A percentile compares a stretch with the other conserved stretches of the same genome.
phyloP scores from a whole-genome alignment of 2,329 filamentous ascomycete genomes.

The Helotiales sp. region DNA sequence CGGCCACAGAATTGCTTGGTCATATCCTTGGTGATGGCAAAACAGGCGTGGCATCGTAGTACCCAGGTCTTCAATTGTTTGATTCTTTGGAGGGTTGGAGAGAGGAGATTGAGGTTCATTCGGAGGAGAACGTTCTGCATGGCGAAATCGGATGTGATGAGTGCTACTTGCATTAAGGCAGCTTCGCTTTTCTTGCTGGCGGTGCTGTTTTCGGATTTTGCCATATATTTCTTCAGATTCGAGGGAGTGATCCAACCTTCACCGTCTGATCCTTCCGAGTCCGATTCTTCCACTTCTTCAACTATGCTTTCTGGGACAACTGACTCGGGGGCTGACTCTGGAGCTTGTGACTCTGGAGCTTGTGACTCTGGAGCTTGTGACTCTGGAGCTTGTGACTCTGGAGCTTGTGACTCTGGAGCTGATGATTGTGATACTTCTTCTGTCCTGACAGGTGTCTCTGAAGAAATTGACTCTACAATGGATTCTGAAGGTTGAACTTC shows the following conservation, averaged over 20 bases:
- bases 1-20: slow-evolving; percentile 88
- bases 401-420: background rate
- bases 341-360: no score
- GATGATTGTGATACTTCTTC: background rate
- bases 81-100: slow-evolving; percentile 78
- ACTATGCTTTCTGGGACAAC: slow-evolving; percentile 17
- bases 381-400: background rate
- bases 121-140: slow-evolving; percentile 97
- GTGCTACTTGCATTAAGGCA: slow-evolving; percentile 80
- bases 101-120: slow-evolving; percentile 91
- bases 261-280: slow-evolving; percentile 52
- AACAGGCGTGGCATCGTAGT: slow-evolving; percentile 92
- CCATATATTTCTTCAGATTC: slow-evolving; percentile 86
- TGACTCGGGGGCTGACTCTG: background rate
- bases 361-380: no score
- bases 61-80: slow-evolving; percentile 86
- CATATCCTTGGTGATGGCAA: slow-evolving; percentile 83
- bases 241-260: slow-evolving; percentile 94
- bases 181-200: slow-evolving; percentile 55
- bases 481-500: background rate
- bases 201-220: slow-evolving; percentile 60
- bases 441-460: background rate
- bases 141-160: slow-evolving; percentile 92
- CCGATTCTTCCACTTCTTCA: slow-evolving; percentile 35
- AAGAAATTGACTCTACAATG: background rate